Conservation (phyloP, 768 basidiomycete genomes). For the Hortiboletus campestris region DNA sequence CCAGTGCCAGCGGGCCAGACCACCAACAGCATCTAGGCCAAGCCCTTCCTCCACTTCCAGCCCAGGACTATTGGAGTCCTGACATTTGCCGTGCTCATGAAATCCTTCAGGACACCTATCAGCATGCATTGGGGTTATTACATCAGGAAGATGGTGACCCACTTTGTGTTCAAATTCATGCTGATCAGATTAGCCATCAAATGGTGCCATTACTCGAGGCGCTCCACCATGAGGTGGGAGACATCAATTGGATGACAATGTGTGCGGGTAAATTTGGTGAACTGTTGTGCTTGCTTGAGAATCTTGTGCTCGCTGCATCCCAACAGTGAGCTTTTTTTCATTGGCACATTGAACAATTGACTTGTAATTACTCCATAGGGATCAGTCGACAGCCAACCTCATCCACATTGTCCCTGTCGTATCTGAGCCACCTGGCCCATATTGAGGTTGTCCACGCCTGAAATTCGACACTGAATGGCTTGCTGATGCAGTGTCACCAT, state of each 20-base stretch:
- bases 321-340: not conserved
- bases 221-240: conserved; percentile 5
- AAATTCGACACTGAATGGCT: too few relatives aligned
- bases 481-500: too few relatives aligned
- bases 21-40: too few relatives aligned
- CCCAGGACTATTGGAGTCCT: conserved; percentile 1
- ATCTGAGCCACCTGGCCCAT: not conserved
- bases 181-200: conserved; percentile 10
- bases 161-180: conserved; percentile 12
- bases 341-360: too few relatives aligned
- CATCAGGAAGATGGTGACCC: conserved; percentile 13
- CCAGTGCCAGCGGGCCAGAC: too few relatives aligned
- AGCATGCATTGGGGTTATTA: conserved; percentile 2
- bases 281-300: not conserved
- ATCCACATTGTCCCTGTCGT: not conserved
- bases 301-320: not conserved
- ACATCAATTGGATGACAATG: not conserved
- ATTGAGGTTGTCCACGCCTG: too few relatives aligned
- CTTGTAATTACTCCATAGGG: not conserved
- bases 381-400: too few relatives aligned
- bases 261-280: not conserved
- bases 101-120: conserved; percentile 5
- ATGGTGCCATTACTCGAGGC: conserved; percentile 10
- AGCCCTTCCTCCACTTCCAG: conserved; percentile 4
- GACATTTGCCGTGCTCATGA: conserved; percentile 12